phyloP scores from a whole-genome alignment of 1,139 yeast genomes.

The Yamadazyma conglobata region DNA sequence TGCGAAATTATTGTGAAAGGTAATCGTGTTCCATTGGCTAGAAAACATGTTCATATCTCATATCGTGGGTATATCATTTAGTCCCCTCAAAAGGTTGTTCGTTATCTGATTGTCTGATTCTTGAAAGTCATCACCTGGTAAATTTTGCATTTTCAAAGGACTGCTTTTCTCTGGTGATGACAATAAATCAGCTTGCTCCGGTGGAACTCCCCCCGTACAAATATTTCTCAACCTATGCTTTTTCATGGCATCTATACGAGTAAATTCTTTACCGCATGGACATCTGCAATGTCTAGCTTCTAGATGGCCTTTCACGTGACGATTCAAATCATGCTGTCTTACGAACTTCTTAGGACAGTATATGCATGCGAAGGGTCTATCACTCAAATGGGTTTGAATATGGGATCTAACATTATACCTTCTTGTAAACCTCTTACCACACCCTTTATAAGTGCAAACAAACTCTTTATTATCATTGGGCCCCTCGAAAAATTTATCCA shows the following conservation, averaged over 20 bases:
- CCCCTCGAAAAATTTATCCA: slow-evolving; percentile 79
- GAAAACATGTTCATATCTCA: too few relatives aligned
- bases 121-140: slow-evolving; percentile 4
- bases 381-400: slow-evolving; percentile 94
- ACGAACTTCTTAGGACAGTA: slow-evolving; percentile 73
- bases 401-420: slow-evolving; percentile 95
- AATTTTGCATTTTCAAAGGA: slow-evolving; percentile 2
- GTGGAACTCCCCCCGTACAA: slow-evolving; percentile 59
- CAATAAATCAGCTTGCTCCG: slow-evolving; percentile 10
- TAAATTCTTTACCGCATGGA: slow-evolving; percentile 89
- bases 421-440: slow-evolving; percentile 83
- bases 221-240: slow-evolving; percentile 78
- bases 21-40: too few relatives aligned
- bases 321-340: slow-evolving; percentile 85
- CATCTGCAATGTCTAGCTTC: slow-evolving; percentile 70
- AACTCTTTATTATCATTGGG: slow-evolving; percentile 69
- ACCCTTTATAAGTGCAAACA: slow-evolving; percentile 71
- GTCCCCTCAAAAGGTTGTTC: slow-evolving; percentile 5
- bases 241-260: slow-evolving; percentile 82
- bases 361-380: slow-evolving; percentile 72
- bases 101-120: slow-evolving; percentile 8
- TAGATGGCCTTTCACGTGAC: slow-evolving; percentile 87
- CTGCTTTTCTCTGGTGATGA: slow-evolving; percentile 9
- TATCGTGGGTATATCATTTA: slow-evolving; percentile 7
- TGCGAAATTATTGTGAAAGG: too few relatives aligned